Base-by-base conservation (phyloP, 1,284 basidiomycete genomes). In the Cryptococcus sp. region DNA sequence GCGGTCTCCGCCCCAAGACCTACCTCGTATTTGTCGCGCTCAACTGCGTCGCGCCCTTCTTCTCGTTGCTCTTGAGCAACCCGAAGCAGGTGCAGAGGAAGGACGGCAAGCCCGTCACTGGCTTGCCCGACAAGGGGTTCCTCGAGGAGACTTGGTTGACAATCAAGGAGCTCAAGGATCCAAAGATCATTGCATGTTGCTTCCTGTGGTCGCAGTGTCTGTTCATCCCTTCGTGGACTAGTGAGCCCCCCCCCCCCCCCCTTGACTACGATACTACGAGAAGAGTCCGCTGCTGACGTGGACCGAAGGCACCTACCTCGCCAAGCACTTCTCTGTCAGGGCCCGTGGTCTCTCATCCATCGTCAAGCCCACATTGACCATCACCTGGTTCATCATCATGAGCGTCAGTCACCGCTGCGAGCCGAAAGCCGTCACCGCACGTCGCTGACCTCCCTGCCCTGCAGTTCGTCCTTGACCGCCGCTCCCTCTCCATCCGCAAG, bases 21-120 rank as follows among this genome's bases (percentile, higher is more conserved):
- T 78, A 73, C 56, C 59, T 77, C 52, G 71, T 78, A 24, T 77
- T 79, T 53, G 74, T 79, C 37, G 71, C 67, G 0, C 63, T 79
- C n/a, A 72, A 75, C 47, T 63, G 63, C 28, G 12, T 73, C 13
- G 72, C 67, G 1, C 77, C 76, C 0, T 59, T 77, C 39, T 58
- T 66, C 3, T 71, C 71, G 0, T 48, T 75, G 44, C 60, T 77
- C 3, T 64, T 78, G 11, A 55, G 58, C 21, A 59, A 64, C 48
- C 77, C 77, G 3, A 58, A 63, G 44, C 66, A 76, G 60, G 76
- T 79, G 20, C 72, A 75, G 58, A 55, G 78, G 1, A 57, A 56
- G 4, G 76, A 78, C 54, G 62, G 69, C 28, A 66, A 66, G n/a
- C 68, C 70, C 0, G 76, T 78, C 6, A 60, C 60, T 7, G 64